These are phyloP conservation scores for Penicillium sclerotigenum DNA, from an alignment of 2,329 filamentous ascomycete species.

Conservation along the genomic window DNA sequence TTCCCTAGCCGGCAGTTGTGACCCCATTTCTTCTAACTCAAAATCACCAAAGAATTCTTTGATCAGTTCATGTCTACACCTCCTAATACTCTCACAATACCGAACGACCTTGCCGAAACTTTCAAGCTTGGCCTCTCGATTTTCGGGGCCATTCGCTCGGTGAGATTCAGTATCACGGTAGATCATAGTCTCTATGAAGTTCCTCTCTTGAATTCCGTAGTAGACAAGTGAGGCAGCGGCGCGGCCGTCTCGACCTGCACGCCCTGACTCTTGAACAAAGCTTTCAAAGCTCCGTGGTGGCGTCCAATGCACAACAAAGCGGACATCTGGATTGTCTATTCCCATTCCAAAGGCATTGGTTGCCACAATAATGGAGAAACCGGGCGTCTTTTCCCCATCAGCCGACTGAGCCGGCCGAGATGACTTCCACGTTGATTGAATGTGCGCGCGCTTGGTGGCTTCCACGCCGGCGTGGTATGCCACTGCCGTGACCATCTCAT, in stretches of 20 bases:
- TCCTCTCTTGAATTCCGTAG: conserved; percentile 82
- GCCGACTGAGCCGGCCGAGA: conserved; percentile 12
- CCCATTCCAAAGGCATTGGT: conserved; percentile 98
- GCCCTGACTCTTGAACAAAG: conserved; percentile 92
- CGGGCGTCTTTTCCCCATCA: conserved; percentile 42
- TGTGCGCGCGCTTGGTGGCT: conserved; percentile 66
- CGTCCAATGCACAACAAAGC: conserved; percentile 93
- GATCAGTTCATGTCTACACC: conserved; percentile 73
- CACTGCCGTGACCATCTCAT: conserved; percentile 41
- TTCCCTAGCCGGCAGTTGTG: conserved; percentile 11
- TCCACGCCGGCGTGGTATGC: conserved; percentile 60
- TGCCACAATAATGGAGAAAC: conserved; percentile 89
- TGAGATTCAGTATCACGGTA: conserved; percentile 27
- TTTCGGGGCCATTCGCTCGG: conserved; percentile 40
- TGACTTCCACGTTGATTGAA: conserved; percentile 43
- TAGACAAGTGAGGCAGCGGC: conserved; percentile 85
- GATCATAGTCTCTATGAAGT: conserved; percentile 57
- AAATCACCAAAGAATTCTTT: conserved; percentile 73
- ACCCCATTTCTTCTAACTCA: conserved; percentile 35
- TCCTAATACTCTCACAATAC: conserved; percentile 74
- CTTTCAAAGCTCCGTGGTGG: conserved; percentile 92
- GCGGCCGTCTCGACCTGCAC: conserved; percentile 85
- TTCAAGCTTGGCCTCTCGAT: conserved; percentile 49
- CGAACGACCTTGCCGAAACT: conserved; percentile 67
- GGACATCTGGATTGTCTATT: conserved; percentile 91